These are phyloP conservation scores for Hamamelis virginiana DNA, from an alignment of 164 flowering plant species.

Conservation along the genomic window DNA sequence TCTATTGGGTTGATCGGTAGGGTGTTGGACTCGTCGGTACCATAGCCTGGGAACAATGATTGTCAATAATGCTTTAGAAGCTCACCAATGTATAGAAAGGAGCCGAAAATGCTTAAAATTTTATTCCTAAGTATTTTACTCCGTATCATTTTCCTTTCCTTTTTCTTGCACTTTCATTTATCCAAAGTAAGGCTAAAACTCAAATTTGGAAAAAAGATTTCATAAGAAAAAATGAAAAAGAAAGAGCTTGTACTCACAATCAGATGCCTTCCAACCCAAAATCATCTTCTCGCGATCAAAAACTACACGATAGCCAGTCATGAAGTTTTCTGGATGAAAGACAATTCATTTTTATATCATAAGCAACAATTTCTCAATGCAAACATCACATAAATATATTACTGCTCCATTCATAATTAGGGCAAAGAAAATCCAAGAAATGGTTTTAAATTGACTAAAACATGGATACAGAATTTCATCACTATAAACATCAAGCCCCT, in stretches of 20 bases:
- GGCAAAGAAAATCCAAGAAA: too few relatives aligned
- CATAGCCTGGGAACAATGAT: conserved; percentile 33
- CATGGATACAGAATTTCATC: too few relatives aligned
- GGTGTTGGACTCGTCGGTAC: conserved; percentile 19
- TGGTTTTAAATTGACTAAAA: too few relatives aligned
- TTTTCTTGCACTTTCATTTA: too few relatives aligned
- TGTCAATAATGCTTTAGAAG: not conserved
- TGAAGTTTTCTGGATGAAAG: conserved; percentile 69
- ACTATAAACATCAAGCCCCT: too few relatives aligned
- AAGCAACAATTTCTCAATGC: not conserved
- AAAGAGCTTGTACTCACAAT: conserved; percentile 49
- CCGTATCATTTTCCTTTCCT: too few relatives aligned
- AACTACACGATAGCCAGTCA: conserved; percentile 71
- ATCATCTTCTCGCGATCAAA: conserved; percentile 67
- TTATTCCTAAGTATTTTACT: too few relatives aligned
- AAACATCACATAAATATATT: too few relatives aligned
- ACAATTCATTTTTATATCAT: not conserved
- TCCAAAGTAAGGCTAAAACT: too few relatives aligned
- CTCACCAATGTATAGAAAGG: not conserved
- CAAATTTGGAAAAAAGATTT: too few relatives aligned
- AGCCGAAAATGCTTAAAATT: too few relatives aligned
- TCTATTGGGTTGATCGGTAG: conserved; percentile 23
- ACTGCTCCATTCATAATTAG: too few relatives aligned
- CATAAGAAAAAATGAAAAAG: not conserved
- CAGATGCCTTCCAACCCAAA: conserved; percentile 71